These are phyloP conservation scores for Cylindrodendrum hubeiense DNA, from an alignment of 2,329 filamentous ascomycete species.

Conservation along the genomic window DNA sequence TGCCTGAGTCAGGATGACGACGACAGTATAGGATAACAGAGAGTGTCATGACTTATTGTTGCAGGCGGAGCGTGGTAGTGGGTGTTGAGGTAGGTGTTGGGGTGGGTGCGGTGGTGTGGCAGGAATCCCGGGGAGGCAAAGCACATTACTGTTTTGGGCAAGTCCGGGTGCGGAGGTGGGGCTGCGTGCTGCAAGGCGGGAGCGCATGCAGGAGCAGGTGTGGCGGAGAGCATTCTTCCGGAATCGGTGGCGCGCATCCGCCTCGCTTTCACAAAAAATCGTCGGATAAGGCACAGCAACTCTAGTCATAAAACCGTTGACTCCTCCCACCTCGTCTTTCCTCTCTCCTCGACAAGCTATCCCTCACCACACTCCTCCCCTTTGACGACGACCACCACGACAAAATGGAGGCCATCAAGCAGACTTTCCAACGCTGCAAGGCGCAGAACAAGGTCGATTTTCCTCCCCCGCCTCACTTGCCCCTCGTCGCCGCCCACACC, in stretches of 20 bases:
- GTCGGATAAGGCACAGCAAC: constrained; percentile 1
- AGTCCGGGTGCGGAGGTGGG: constrained; percentile 41
- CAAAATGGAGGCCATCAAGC: constrained; percentile 68
- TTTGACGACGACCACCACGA: constrained; percentile 11
- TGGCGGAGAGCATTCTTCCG: constrained; percentile 47
- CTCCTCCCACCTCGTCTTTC: background rate
- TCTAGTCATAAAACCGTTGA: constrained; percentile 22
- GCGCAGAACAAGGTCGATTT: constrained; percentile 67
- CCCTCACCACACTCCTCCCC: background rate
- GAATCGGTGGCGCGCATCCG: constrained; percentile 41
- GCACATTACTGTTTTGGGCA: constrained; percentile 44
- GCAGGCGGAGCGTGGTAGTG: background rate
- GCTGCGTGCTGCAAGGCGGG: constrained; percentile 39
- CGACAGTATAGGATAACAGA: background rate
- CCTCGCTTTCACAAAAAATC: constrained; percentile 9
- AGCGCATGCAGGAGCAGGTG: constrained; percentile 39
- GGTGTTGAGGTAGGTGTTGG: background rate
- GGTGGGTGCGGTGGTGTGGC: too few relatives aligned
- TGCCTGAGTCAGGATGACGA: background rate
- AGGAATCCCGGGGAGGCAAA: constrained; percentile 1
- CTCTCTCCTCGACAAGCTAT: constrained; percentile 9
- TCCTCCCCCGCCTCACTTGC: constrained; percentile 28
- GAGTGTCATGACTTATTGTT: background rate
- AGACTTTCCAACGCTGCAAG: constrained; percentile 72
- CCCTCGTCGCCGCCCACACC: constrained; percentile 40